Base-by-base conservation (phyloP, 2,329 filamentous ascomycete species). In the Colletotrichum sp. region DNA sequence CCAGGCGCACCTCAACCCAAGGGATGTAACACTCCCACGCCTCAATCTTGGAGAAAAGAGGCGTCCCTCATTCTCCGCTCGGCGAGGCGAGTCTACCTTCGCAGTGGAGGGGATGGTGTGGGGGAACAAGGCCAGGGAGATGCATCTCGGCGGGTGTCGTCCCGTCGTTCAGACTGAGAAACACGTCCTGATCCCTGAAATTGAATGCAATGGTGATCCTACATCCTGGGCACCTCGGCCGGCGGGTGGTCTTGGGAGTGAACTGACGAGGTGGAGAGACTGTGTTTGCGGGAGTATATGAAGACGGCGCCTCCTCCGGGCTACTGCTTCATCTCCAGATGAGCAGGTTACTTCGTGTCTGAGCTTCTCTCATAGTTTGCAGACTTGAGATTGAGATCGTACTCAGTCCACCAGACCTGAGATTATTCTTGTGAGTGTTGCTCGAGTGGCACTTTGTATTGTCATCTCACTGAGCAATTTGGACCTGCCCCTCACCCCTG, bases 121-220 rank as follows among this genome's bases (percentile, higher is more conserved):
- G 48, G 61, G 30, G 43, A 59, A 14, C 28, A 39, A 2, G 61
- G 32, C 24, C 63, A 52, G 26, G 81, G 76, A 80, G 78, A 80
- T 77, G 75, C 68, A 78, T 78, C 77, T 78, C 77, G 76, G 77
- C 77, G 77, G 71, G 52, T 73, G 77, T 77, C 63, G 71, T 67
- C 77, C 76, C 77, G 77, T 77, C 63, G 68, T 71, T 69, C 76
- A 67, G 70, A 76, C 67, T 60, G 61, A 26, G 64, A 60, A 73
- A 61, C 64, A n/a, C 26, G 21, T 34, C 28, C 65, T 48, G 13
- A 30, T 52, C 43, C 73, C 34, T 59, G 73, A 32, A 36, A 6
- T 4, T n/a, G 32, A 55, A 26, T 30, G 30, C 18, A 36, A 21
- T 43, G 70, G 16, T 60, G 70, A 36, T 48, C 63, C 69, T 39